Conservation (phyloP, 2,329 filamentous ascomycete genomes). For the Madurella fahalii region DNA sequence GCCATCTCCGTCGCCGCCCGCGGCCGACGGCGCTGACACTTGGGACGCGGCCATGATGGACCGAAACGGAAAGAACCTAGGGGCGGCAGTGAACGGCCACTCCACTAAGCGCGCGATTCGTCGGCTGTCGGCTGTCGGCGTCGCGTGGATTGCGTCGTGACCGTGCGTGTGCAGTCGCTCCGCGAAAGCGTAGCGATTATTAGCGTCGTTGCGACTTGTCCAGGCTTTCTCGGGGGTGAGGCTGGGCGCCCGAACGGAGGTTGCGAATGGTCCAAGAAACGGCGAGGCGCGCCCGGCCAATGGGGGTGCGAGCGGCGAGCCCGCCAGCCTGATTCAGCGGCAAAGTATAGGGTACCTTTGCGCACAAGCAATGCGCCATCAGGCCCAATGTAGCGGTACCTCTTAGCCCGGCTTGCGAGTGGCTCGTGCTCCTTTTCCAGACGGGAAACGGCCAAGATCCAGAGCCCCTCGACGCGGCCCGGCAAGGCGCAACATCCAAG, state of each 20-base stretch:
- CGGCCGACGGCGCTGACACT: slow-evolving; percentile 33
- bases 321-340: background rate
- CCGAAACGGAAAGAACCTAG: slow-evolving; percentile 11
- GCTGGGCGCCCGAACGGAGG: slow-evolving; percentile 3
- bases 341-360: no score
- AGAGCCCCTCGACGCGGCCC: background rate
- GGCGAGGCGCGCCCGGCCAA: slow-evolving; percentile 21
- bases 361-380: no score
- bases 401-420: background rate
- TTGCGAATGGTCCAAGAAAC: slow-evolving; percentile 18
- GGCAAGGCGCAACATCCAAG: background rate
- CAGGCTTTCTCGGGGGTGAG: slow-evolving; percentile 8
- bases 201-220: background rate
- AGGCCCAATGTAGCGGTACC: background rate
- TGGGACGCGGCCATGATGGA: slow-evolving; percentile 41
- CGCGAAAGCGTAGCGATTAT: no score
- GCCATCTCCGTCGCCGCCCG: slow-evolving; percentile 20
- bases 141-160: background rate
- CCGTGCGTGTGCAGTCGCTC: no score
- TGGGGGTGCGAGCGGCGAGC: background rate
- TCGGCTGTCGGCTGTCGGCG: background rate
- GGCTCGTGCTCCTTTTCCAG: background rate
- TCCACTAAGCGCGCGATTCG: background rate
- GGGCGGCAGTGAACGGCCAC: background rate
- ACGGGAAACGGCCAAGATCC: background rate